Base-by-base conservation (phyloP, 2,329 filamentous ascomycete species). In the Orbilia blumenaviensis region DNA sequence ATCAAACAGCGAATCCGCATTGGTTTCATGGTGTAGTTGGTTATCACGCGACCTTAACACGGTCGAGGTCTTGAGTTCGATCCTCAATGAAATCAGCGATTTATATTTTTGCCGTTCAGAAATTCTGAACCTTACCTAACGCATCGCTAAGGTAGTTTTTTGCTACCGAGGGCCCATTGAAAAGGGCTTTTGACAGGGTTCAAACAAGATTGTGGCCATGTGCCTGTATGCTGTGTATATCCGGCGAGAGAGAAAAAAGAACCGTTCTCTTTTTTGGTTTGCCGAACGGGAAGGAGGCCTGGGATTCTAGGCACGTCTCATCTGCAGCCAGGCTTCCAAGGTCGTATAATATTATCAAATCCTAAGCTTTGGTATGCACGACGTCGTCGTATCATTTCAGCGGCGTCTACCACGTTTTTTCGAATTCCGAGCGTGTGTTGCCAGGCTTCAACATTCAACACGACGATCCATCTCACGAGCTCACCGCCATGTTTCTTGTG, bases 1-100 rank as follows among this genome's bases (percentile, higher is more conserved):
- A 67, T 62, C 52, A 62, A 66, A 56, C 44, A 48, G 56, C 62
- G 38, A 67, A 66, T 36, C 54, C 25, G 54, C 62, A 27, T 50
- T 21, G 72, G 72, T 69, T 76, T 69, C 64, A 76, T 76, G 72
- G 72, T 76, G 72, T 76, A 76, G 72, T 76, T 76, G 72, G 72
- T 76, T 76, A 76, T 76, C 72, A 76, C 72, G 72, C 72, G 72
- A 64, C 72, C 72, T 76, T 76, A 76, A 76, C 72, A 75, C 72
- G 72, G 72, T 64, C 72, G 72, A 76, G 72, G 72, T 76, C 72
- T 69, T 76, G 64, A 76, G 72, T 76, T 76, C 72, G 72, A 76
- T 76, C 72, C 72, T 76, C 64, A 76, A 69, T 76, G 64, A 69
- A 76, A 69, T 76, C 72, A 76, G 41, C 27, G 41, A 63, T 42